phyloP scores from a whole-genome alignment of 2,329 filamentous ascomycete genomes.

The Fusarium globosum region DNA sequence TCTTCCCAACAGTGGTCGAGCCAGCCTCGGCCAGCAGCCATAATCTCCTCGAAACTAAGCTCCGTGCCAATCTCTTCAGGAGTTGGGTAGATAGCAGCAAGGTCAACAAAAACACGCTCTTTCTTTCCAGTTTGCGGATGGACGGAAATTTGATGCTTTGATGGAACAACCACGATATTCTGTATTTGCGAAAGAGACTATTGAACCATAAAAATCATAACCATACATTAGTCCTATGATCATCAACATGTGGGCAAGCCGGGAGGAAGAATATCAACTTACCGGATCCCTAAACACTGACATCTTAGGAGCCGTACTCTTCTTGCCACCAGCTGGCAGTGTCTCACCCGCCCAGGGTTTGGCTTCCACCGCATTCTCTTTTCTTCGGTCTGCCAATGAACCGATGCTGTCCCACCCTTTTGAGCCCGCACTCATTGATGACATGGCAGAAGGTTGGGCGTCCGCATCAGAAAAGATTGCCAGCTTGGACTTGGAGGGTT shows the following conservation, averaged over 20 bases:
- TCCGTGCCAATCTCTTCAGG: conserved; percentile 77
- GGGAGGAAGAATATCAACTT: conserved; percentile 54
- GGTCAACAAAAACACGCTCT: conserved; percentile 88
- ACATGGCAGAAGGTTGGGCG: conserved; percentile 67
- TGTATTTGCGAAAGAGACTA: conserved; percentile 72
- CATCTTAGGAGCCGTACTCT: conserved; percentile 80
- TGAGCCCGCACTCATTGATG: conserved; percentile 62
- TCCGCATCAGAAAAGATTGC: conserved; percentile 89
- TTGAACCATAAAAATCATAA: conserved; percentile 55
- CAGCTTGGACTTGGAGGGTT: conserved; percentile 82
- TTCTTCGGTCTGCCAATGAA: conserved; percentile 86
- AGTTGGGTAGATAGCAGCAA: conserved; percentile 86
- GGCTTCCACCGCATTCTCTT: conserved; percentile 89
- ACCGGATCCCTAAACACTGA: conserved; percentile 96
- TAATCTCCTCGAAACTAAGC: conserved; percentile 90
- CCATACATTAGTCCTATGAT: conserved; percentile 92
- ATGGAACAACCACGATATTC: conserved; percentile 76
- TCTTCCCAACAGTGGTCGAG: conserved; percentile 68
- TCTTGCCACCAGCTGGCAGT: conserved; percentile 86
- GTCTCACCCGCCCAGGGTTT: conserved; percentile 95
- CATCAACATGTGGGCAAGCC: conserved; percentile 79
- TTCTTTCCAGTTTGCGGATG: conserved; percentile 85
- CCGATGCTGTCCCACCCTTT: conserved; percentile 95
- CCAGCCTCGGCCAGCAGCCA: conserved; percentile 80
- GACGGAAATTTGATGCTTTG: conserved; percentile 79